Percentiles rank a stretch among this genome's conserved stretches.
Evolutionary conservation across 2,329 filamentous ascomycete genomes (phyloP).

Genomic region (Lojkania enalia): DNA sequence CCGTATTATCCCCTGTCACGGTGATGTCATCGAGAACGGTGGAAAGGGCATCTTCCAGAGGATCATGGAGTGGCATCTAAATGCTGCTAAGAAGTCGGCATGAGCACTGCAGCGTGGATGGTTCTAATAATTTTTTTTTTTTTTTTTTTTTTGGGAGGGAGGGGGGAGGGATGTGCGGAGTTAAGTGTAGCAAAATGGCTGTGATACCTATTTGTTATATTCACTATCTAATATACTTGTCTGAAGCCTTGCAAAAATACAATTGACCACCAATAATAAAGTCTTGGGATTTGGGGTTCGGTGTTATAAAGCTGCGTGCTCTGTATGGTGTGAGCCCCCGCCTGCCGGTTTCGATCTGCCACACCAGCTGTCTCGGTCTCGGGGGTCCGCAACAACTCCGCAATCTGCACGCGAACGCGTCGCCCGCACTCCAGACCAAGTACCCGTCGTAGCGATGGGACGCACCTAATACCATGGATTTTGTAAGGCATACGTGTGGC

Average conservation of each 20-base stretch:
- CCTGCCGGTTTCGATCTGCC: no score
- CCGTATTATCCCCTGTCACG: conserved; percentile 87
- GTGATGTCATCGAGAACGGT: conserved; percentile 77
- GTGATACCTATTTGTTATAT: no score
- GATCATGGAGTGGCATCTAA: conserved; percentile 82
- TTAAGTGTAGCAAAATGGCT: no score
- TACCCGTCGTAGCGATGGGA: not conserved
- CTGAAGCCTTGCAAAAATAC: no score
- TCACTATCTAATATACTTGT: no score
- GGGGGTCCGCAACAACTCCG: conserved; percentile 4
- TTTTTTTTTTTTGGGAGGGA: no score
- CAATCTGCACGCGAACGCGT: conserved; percentile 1
- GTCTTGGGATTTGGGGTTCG: no score
- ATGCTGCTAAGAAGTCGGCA: conserved; percentile 34
- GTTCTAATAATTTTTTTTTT: not conserved
- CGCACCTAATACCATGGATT: not conserved
- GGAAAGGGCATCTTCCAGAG: conserved; percentile 77
- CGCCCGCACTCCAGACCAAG: not conserved
- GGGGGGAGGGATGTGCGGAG: no score
- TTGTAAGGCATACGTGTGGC: not conserved
- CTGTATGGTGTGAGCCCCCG: no score
- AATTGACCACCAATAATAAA: no score
- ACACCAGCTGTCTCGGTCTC: conserved; percentile 1
- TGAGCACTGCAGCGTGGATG: not conserved
- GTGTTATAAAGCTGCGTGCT: no score